Conservation (phyloP, 2,329 filamentous ascomycete genomes). For the Penicillium psychrosexuale region DNA sequence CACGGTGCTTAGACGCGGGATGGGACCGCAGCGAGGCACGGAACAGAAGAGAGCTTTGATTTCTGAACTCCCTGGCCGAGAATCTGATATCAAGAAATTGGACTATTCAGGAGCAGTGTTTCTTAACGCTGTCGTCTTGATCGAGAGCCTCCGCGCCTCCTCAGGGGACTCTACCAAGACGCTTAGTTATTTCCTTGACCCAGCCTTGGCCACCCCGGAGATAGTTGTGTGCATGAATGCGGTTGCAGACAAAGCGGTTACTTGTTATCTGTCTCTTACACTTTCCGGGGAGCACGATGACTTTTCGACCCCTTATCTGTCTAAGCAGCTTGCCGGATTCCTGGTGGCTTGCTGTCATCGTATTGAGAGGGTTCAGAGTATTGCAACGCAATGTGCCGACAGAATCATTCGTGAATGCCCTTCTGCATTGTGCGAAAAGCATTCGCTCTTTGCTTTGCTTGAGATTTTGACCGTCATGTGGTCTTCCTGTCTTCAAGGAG, state of each 20-base stretch:
- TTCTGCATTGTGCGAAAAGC: constrained; percentile 83
- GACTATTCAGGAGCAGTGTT: constrained; percentile 92
- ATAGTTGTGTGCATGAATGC: constrained; percentile 63
- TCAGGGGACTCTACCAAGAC: constrained; percentile 87
- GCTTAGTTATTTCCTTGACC: constrained; percentile 90
- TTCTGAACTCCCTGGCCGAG: constrained; percentile 70
- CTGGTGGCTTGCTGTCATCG: constrained; percentile 91
- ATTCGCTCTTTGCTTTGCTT: constrained; percentile 85
- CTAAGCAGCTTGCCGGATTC: constrained; percentile 78
- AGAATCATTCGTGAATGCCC: constrained; percentile 81
- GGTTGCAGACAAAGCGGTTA: constrained; percentile 66
- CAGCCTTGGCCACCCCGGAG: constrained; percentile 64
- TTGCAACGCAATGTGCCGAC: constrained; percentile 78
- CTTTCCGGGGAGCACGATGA: constrained; percentile 66
- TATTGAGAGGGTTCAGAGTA: constrained; percentile 85
- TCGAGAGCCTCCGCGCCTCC: constrained; percentile 82
- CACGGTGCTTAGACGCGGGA: constrained; percentile 82
- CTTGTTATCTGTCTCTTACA: constrained; percentile 74
- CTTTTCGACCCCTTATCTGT: constrained; percentile 90
- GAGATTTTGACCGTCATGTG: constrained; percentile 94
- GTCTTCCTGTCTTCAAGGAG: constrained; percentile 87
- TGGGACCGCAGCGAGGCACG: constrained; percentile 66
- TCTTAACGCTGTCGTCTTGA: constrained; percentile 80
- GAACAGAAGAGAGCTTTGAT: constrained; percentile 77
- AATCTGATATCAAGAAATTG: constrained; percentile 73